phyloP scores from a whole-genome alignment of 306 rosid species.

The Ceratonia siliqua region DNA sequence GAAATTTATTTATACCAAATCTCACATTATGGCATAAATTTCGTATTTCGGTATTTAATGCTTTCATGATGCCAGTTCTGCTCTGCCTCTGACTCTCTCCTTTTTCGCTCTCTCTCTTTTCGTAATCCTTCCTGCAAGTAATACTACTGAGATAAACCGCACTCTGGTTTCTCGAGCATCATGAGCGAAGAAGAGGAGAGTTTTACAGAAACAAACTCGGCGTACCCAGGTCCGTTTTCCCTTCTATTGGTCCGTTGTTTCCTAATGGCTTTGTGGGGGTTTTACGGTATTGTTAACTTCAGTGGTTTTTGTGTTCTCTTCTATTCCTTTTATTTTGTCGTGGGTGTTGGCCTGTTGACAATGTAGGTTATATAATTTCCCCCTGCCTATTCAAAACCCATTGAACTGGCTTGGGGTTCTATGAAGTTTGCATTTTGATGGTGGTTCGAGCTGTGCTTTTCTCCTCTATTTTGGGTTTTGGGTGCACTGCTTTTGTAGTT shows the following conservation, averaged over 20 bases:
- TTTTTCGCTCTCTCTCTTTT: neutral
- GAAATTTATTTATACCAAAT: neutral
- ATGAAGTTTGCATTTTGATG: neutral
- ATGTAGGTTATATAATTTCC: slow-evolving; percentile 35
- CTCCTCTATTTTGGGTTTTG: slow-evolving; percentile 11
- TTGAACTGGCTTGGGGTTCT: neutral
- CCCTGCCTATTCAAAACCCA: neutral
- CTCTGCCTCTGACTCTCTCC: neutral
- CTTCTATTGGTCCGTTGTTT: neutral
- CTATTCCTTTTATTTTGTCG: slow-evolving; percentile 21
- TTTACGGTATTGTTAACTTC: slow-evolving; percentile 8
- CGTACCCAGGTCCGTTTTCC: slow-evolving; percentile 45
- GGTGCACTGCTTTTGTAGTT: slow-evolving; percentile 23
- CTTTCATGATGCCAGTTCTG: neutral
- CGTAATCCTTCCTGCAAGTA: neutral
- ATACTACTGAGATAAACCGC: slow-evolving; percentile 30
- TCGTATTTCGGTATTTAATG: slow-evolving; percentile 18
- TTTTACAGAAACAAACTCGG: slow-evolving; percentile 47
- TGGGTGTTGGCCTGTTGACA: slow-evolving; percentile 31
- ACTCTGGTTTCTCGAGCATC: slow-evolving; percentile 28
- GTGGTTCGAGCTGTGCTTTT: neutral
- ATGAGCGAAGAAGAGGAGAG: slow-evolving; percentile 56
- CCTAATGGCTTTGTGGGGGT: neutral
- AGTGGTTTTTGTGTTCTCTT: slow-evolving; percentile 15
- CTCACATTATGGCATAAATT: slow-evolving; percentile 4